A percentile compares a stretch with the other conserved stretches of the same genome.
Conservation (phyloP, 129 eudicot genomes). For the Apium graveolens region DNA sequence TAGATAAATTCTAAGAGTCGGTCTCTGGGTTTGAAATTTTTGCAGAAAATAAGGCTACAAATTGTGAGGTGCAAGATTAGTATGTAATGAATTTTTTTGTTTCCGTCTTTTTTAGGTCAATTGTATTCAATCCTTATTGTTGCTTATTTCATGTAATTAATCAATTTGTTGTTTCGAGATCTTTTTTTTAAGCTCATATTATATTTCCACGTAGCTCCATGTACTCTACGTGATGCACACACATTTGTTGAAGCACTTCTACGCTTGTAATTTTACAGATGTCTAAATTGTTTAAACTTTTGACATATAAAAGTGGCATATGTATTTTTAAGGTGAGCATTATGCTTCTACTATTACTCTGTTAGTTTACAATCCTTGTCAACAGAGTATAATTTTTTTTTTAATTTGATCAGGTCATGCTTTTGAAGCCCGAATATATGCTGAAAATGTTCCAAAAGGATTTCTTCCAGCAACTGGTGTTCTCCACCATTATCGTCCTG, state of each 20-base stretch:
- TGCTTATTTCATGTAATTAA: neutral
- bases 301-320: neutral
- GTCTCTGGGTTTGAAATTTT: neutral
- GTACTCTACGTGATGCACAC: neutral
- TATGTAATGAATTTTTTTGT: neutral
- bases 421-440: conserved; percentile 98
- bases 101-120: neutral
- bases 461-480: conserved; percentile 97
- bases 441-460: conserved; percentile 94
- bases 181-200: neutral
- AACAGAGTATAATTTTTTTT: too few relatives aligned
- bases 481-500: conserved; percentile 82
- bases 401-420: conserved; percentile 69
- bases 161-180: neutral
- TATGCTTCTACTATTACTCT: neutral
- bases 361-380: neutral
- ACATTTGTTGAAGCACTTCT: neutral
- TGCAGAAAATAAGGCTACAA: neutral
- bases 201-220: neutral
- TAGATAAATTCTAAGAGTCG: neutral
- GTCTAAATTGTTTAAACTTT: neutral
- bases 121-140: neutral
- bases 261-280: neutral
- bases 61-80: neutral
- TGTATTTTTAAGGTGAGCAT: neutral